These are phyloP conservation scores for Thyridium curvatum DNA, from an alignment of 2,329 filamentous ascomycete species.

Conservation along the genomic window DNA sequence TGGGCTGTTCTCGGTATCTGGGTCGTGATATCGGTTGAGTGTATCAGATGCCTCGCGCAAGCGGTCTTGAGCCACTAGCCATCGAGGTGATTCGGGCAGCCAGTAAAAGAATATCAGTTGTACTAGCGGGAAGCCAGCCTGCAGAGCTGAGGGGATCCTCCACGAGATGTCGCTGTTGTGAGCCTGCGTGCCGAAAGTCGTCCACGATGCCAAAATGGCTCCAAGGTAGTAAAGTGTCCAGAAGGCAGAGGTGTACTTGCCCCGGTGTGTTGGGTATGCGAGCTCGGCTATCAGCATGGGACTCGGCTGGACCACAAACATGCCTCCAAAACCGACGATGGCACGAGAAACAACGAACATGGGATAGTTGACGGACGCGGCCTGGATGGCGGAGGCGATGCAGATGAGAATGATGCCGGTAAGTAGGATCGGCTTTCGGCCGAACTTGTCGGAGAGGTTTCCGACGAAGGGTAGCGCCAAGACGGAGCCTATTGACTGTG, in stretches of 20 bases:
- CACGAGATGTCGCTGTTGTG: conserved; percentile 18
- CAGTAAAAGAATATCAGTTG: conserved; percentile 29
- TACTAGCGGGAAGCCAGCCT: conserved; percentile 36
- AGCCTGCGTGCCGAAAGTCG: conserved; percentile 26
- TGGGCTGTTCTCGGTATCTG: not conserved
- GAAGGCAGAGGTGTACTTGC: not conserved
- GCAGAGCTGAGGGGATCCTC: conserved; percentile 32
- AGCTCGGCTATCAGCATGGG: conserved; percentile 7
- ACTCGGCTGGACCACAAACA: too few relatives aligned
- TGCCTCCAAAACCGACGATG: conserved; percentile 8
- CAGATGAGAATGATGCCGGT: conserved; percentile 46
- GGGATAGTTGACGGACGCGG: conserved; percentile 28
- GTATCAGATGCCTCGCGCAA: conserved; percentile 45
- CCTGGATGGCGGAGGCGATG: conserved; percentile 48
- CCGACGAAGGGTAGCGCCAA: conserved; percentile 9
- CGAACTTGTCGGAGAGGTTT: conserved; percentile 38
- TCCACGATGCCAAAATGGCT: conserved; percentile 26
- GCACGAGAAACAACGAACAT: conserved; percentile 20
- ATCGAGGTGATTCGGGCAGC: conserved; percentile 49
- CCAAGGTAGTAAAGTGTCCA: conserved; percentile 2
- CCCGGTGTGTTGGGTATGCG: conserved; percentile 7
- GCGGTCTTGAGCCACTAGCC: conserved; percentile 34
- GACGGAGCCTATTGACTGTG: conserved; percentile 10
- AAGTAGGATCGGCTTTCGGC: conserved; percentile 48
- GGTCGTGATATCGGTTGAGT: conserved; percentile 27